These are phyloP conservation scores for Lactarius hatsudake DNA, from an alignment of 768 basidiomycete genomes.

Conservation along the genomic window DNA sequence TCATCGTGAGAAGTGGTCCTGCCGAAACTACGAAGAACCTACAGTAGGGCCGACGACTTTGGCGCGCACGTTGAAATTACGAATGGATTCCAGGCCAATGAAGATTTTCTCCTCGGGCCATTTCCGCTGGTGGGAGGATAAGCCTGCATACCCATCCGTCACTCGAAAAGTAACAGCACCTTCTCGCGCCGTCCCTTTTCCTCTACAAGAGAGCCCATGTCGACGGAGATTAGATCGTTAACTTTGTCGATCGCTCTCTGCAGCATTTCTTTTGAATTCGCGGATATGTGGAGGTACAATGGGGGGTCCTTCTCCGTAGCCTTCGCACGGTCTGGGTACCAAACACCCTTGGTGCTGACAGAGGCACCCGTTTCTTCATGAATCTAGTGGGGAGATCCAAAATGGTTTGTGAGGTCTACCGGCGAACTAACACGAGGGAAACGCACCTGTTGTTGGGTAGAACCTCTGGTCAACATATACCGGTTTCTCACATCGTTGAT, in stretches of 20 bases:
- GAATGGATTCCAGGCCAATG: constrained; percentile 83
- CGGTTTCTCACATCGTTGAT: constrained; percentile 96
- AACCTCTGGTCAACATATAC: constrained; percentile 90
- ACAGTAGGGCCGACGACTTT: constrained; percentile 96
- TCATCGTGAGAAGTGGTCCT: not conserved
- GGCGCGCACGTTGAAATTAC: constrained; percentile 96
- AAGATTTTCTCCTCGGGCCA: constrained; percentile 98
- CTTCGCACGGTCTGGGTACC: constrained; percentile 92
- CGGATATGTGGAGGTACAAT: constrained; percentile 90
- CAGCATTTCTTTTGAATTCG: constrained; percentile 60
- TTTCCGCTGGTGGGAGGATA: constrained; percentile 59
- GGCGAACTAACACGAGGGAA: not conserved
- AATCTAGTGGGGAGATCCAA: constrained; percentile 52
- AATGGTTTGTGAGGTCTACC: not conserved
- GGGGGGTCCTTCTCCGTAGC: constrained; percentile 93
- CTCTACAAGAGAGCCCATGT: constrained; percentile 79
- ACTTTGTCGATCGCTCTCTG: constrained; percentile 68
- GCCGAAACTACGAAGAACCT: constrained; percentile 31
- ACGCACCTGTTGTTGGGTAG: constrained; percentile 86
- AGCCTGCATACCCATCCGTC: constrained; percentile 2
- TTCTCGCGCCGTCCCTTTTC: constrained; percentile 71
- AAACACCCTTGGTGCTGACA: constrained; percentile 88
- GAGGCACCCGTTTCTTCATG: constrained; percentile 90
- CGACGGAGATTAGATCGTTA: constrained; percentile 68
- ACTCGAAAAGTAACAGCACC: constrained; percentile 37